Evolutionary conservation across 345 rosid species (phyloP).

Genomic region (Nasturtium officinale): DNA sequence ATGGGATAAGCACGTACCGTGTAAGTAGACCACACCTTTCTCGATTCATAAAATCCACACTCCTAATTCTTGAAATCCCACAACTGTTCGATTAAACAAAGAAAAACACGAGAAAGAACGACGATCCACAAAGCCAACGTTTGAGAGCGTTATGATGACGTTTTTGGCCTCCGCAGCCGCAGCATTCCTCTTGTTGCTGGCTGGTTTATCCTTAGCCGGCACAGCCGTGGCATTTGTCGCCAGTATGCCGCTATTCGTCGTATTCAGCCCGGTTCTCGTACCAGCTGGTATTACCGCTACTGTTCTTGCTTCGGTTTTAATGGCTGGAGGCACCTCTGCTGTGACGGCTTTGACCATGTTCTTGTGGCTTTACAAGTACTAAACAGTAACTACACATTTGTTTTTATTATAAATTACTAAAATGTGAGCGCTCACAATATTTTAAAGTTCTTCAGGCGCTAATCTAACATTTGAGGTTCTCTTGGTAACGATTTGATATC

Average conservation of each 20-base stretch:
- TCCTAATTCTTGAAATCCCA: neutral
- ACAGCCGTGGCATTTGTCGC: constrained; percentile 60
- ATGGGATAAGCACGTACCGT: constrained; percentile 32
- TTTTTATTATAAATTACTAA: neutral
- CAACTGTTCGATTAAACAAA: constrained; percentile 4
- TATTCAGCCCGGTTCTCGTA: constrained; percentile 78
- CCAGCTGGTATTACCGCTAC: constrained; percentile 57
- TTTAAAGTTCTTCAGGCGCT: neutral
- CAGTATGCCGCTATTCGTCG: constrained; percentile 64
- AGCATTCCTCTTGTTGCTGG: constrained; percentile 62
- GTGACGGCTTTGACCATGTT: constrained; percentile 57
- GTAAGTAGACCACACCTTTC: constrained; percentile 26
- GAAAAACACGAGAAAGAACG: constrained; percentile 1
- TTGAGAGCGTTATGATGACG: constrained; percentile 8
- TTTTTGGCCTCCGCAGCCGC: constrained; percentile 55
- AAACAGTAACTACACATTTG: neutral
- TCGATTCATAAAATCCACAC: constrained; percentile 7
- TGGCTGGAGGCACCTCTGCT: constrained; percentile 58
- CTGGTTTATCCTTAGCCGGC: constrained; percentile 62
- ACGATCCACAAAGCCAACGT: neutral
- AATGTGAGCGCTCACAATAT: neutral
- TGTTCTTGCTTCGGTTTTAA: constrained; percentile 54
- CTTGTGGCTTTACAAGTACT: constrained; percentile 64
- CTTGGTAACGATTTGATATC: neutral
- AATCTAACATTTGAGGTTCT: neutral